Conservation (phyloP, 73 alveolate genomes). For the Durusdinium trenchii region DNA sequence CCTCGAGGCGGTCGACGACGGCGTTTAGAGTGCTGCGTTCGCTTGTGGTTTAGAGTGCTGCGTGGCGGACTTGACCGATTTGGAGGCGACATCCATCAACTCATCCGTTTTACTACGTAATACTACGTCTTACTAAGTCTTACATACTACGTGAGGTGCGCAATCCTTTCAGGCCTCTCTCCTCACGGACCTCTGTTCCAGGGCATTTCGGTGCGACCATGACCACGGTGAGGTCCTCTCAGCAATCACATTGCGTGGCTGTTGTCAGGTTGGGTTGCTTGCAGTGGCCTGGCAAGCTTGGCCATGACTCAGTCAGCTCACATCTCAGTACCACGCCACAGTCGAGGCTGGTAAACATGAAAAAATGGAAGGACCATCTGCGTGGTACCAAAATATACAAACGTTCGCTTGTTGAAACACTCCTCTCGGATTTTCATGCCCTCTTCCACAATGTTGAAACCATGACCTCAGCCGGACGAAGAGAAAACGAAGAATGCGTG, state of each 20-base stretch:
- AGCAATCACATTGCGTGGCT: too few relatives aligned
- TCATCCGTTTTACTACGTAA: too few relatives aligned
- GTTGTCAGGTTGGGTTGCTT: too few relatives aligned
- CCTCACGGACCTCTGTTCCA: conserved; percentile 93
- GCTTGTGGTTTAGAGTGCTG: background rate
- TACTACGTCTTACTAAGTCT: too few relatives aligned
- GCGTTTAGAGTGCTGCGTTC: background rate
- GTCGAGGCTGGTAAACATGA: too few relatives aligned
- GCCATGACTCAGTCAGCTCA: too few relatives aligned
- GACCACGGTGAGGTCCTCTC: conserved; percentile 73
- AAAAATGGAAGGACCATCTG: too few relatives aligned
- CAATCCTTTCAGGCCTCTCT: too few relatives aligned
- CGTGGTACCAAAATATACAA: background rate
- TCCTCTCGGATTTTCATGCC: conserved; percentile 90
- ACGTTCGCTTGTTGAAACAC: background rate
- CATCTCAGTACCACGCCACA: too few relatives aligned
- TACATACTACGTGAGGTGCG: background rate
- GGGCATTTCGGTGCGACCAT: conserved; percentile 96
- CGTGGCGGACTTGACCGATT: too few relatives aligned
- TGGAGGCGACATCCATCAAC: too few relatives aligned
- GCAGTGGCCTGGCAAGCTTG: too few relatives aligned
- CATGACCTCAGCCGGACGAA: conserved; percentile 30
- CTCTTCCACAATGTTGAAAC: conserved; percentile 92
- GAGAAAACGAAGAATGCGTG: background rate
- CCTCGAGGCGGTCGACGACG: background rate